These are phyloP conservation scores for Nasturtium officinale DNA, from an alignment of 345 rosid genomes.

Conservation along the genomic window DNA sequence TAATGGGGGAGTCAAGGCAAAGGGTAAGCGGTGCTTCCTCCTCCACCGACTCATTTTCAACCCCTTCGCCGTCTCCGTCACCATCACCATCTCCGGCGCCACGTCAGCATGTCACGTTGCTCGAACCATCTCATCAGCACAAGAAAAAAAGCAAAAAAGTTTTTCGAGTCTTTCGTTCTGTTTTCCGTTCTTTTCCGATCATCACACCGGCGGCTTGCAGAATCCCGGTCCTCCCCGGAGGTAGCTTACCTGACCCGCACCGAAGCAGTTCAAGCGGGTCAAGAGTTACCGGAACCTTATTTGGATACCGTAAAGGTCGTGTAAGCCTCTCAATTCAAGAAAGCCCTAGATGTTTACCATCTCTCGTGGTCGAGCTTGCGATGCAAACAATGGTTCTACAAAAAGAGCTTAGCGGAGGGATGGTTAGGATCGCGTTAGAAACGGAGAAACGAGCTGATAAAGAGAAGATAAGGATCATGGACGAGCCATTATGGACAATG, in stretches of 20 bases:
- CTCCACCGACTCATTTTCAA: constrained; percentile 32
- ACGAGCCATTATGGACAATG: constrained; percentile 85
- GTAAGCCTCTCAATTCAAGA: constrained; percentile 80
- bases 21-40: constrained; percentile 38
- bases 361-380: constrained; percentile 59
- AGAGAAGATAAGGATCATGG: constrained; percentile 53
- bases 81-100: constrained; percentile 41
- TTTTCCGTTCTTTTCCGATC: constrained; percentile 73
- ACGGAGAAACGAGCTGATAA: constrained; percentile 66
- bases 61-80: constrained; percentile 38
- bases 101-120: constrained; percentile 51
- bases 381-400: constrained; percentile 64
- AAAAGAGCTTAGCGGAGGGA: constrained; percentile 65
- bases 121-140: constrained; percentile 67
- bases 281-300: constrained; percentile 64
- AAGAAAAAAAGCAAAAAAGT: constrained; percentile 56
- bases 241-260: constrained; percentile 50
- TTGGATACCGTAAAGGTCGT: constrained; percentile 72
- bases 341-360: constrained; percentile 62
- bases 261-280: constrained; percentile 41
- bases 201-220: constrained; percentile 67
- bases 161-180: constrained; percentile 70
- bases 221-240: constrained; percentile 50
- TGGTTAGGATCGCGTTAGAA: constrained; percentile 79
- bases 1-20: constrained; percentile 64